Evolutionary conservation across 345 rosid species (phyloP), one percentile per base, ranked within the genome.

Genomic region (Citrus inodora): DNA sequence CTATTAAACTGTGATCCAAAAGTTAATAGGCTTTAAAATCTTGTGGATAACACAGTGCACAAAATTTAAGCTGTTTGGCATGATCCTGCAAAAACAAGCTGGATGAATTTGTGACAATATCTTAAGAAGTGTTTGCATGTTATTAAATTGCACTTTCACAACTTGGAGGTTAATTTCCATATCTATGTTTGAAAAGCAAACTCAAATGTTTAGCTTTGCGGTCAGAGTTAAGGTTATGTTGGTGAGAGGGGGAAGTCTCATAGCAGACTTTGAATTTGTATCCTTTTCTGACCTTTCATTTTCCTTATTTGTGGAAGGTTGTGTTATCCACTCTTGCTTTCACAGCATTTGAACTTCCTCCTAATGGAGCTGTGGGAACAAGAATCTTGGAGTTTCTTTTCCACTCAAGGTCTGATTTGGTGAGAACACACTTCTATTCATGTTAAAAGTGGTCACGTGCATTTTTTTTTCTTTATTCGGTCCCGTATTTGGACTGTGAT

Each of bases 321-420:
- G 73, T 95, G 79, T 78, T 95, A 76, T 93, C 92, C 74, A 95
- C 99, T 35, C 95, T 93, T 80, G 99, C 94, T 69, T 95, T 95
- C 87, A 87, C 99, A 4, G 97, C 99, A 55, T 95, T 95, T 87
- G 99, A 95, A 83, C 98, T 95, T 85, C 99, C 99, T 65, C 99
- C 99, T 78, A 95, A 95, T 80, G 96, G 92, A 37, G 99, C 99
- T 51, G 80, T 93, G 28, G 99, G 99, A 80, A 95, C 99, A 65
- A 90, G 75, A 87, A 89, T 95, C 75, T 87, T 95, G 16, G 87
- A 93, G 86, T 95, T 95, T 82, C 94, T 95, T 72, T 95, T 95
- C 83, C 97, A 93, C 84, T 95, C 98, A 9, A 88, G 93, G 88
- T 46, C 94, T 48, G 99, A 95, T 84, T 81, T 95, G 94, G 99